Evolutionary conservation across 2,329 filamentous ascomycete genomes (phyloP).

Genomic region (Arthrobotrys conoides): DNA sequence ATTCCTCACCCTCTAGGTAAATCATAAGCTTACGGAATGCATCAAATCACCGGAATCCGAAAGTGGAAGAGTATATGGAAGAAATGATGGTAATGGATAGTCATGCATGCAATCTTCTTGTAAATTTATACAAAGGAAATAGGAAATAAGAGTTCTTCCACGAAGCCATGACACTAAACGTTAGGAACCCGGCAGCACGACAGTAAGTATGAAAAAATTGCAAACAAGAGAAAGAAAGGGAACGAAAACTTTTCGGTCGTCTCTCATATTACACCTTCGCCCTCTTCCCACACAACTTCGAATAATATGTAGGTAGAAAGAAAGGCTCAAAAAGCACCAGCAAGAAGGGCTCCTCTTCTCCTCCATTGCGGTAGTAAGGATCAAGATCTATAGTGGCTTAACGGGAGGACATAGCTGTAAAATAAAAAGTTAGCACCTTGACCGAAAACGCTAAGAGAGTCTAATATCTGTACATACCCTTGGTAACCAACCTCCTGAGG

Average conservation of each 20-base stretch:
- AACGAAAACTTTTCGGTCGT: slow-evolving; percentile 49
- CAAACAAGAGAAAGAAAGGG: slow-evolving; percentile 13
- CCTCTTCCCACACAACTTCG: slow-evolving; percentile 1
- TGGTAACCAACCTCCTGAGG: slow-evolving; percentile 97
- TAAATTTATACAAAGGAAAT: slow-evolving; percentile 54
- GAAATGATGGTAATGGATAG: slow-evolving; percentile 25
- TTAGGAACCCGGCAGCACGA: background rate
- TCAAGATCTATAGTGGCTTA: slow-evolving; percentile 24
- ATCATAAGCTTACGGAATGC: slow-evolving; percentile 15
- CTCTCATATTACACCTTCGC: slow-evolving; percentile 49
- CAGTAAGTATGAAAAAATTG: slow-evolving; percentile 17
- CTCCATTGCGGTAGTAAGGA: slow-evolving; percentile 6
- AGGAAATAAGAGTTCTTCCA: background rate
- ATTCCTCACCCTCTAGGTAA: background rate
- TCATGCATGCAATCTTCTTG: slow-evolving; percentile 41
- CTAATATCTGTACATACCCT: slow-evolving; percentile 77
- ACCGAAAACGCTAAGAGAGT: background rate
- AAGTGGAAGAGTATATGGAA: background rate
- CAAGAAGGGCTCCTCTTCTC: background rate
- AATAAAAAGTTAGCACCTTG: slow-evolving; percentile 9
- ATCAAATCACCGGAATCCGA: background rate
- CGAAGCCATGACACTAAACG: slow-evolving; percentile 28
- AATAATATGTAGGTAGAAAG: slow-evolving; percentile 42
- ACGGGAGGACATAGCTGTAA: slow-evolving; percentile 43
- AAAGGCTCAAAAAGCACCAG: slow-evolving; percentile 10